Percentiles rank a stretch among this genome's conserved stretches.
Evolutionary conservation across 2,329 filamentous ascomycete species (phyloP).

Genomic region (Talaromyces piceae): DNA sequence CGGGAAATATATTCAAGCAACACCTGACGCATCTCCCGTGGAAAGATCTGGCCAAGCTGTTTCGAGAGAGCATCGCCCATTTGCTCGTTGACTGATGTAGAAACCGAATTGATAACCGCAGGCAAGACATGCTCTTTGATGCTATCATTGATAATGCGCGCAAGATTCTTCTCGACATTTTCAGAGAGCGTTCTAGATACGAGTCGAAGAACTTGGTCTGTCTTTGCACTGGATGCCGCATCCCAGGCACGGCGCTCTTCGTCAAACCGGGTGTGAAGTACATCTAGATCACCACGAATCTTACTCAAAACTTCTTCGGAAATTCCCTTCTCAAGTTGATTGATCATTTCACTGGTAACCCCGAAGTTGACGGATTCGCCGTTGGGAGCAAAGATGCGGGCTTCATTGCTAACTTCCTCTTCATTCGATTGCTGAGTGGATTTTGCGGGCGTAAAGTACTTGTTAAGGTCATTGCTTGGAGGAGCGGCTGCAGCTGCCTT

Average conservation of each 20-base stretch:
- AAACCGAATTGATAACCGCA: constrained; percentile 59
- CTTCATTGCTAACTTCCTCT: background rate
- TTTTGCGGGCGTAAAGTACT: constrained; percentile 10
- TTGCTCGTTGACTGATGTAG: constrained; percentile 62
- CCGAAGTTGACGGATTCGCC: constrained; percentile 24
- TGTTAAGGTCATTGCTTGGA: constrained; percentile 7
- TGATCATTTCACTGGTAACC: constrained; percentile 51
- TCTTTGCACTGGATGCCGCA: constrained; percentile 56
- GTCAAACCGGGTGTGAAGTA: constrained; percentile 54
- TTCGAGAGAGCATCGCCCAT: constrained; percentile 61
- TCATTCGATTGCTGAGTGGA: constrained; percentile 9
- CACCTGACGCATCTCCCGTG: constrained; percentile 63
- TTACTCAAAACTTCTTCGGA: constrained; percentile 42
- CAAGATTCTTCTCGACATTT: constrained; percentile 68
- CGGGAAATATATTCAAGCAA: constrained; percentile 61
- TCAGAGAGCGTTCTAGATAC: constrained; percentile 62
- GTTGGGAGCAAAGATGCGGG: background rate
- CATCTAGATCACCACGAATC: constrained; percentile 45
- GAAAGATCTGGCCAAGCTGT: constrained; percentile 58
- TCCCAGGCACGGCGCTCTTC: constrained; percentile 62
- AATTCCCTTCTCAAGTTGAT: constrained; percentile 45
- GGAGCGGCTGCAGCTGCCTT: constrained; percentile 13
- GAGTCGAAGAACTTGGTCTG: constrained; percentile 61
- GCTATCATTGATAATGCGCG: constrained; percentile 66
- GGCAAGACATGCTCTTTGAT: constrained; percentile 72